Percentiles rank a stretch among this genome's conserved stretches.
Conservation (phyloP, 2,329 filamentous ascomycete species). For the Aspergillus tubingensis region DNA sequence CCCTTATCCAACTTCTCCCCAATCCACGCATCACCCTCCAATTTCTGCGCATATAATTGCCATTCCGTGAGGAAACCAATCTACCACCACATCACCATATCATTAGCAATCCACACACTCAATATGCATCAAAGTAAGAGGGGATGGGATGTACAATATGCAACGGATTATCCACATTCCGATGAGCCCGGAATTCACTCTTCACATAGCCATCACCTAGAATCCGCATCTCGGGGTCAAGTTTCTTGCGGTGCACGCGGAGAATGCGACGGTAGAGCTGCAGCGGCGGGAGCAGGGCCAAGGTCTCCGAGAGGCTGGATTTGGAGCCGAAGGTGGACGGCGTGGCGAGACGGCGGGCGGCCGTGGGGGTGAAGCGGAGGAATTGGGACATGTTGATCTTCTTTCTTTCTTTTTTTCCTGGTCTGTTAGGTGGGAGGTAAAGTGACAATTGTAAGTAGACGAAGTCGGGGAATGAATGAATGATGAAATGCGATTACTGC, state of each 20-base stretch:
- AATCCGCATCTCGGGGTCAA: conserved; percentile 72
- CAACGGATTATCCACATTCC: conserved; percentile 80
- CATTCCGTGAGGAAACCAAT: conserved; percentile 96
- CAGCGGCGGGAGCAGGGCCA: conserved; percentile 82
- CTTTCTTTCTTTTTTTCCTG: conserved; percentile 16
- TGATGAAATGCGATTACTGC: background rate
- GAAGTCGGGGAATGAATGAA: background rate
- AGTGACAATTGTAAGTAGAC: background rate
- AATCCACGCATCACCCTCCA: conserved; percentile 84
- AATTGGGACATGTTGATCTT: conserved; percentile 37
- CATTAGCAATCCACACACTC: background rate
- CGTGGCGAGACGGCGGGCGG: conserved; percentile 37
- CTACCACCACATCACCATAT: conserved; percentile 48
- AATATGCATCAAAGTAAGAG: background rate
- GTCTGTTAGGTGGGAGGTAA: background rate
- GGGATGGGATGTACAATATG: conserved; percentile 68
- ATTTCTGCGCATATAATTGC: conserved; percentile 90
- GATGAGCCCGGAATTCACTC: conserved; percentile 84
- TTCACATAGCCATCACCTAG: conserved; percentile 93
- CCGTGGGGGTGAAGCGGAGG: conserved; percentile 28
- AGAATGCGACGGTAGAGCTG: conserved; percentile 86
- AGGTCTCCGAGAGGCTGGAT: conserved; percentile 46
- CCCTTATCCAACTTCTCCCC: conserved; percentile 79
- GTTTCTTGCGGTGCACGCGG: conserved; percentile 77
- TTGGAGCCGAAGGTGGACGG: conserved; percentile 44